Percentiles rank a stretch among this genome's conserved stretches.
Evolutionary conservation across 2,329 filamentous ascomycete species (phyloP).

Genomic region (Graphiopsis chlorocephala): DNA sequence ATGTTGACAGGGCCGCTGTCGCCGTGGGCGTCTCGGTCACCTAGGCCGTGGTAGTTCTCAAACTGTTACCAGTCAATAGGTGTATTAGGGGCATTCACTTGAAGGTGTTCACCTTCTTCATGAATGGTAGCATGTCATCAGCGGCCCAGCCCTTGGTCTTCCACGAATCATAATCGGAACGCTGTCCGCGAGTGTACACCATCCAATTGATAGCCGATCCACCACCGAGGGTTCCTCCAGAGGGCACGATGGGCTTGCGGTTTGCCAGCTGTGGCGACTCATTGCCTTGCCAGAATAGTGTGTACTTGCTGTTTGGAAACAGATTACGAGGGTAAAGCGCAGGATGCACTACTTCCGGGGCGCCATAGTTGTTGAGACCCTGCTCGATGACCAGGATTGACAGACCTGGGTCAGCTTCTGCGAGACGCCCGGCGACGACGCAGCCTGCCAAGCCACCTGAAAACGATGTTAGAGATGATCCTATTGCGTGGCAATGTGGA

Average conservation of each 20-base stretch:
- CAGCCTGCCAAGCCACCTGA: constrained; percentile 50
- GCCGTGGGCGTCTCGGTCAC: constrained; percentile 50
- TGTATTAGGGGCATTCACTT: neutral
- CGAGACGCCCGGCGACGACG: constrained; percentile 50
- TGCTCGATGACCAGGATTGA: constrained; percentile 55
- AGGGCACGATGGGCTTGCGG: constrained; percentile 44
- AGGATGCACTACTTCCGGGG: constrained; percentile 51
- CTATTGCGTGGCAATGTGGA: neutral
- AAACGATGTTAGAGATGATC: neutral
- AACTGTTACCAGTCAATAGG: constrained; percentile 33
- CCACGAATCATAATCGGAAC: constrained; percentile 53
- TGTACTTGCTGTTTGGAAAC: constrained; percentile 48
- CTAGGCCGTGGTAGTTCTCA: constrained; percentile 56
- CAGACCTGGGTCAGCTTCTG: constrained; percentile 49
- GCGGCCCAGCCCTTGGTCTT: constrained; percentile 51
- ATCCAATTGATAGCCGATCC: constrained; percentile 45
- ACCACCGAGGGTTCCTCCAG: constrained; percentile 58
- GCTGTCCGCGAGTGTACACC: constrained; percentile 38
- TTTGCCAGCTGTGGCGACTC: constrained; percentile 46
- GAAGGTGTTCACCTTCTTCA: constrained; percentile 43
- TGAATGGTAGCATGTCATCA: constrained; percentile 52
- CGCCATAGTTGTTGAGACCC: constrained; percentile 53
- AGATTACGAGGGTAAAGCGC: constrained; percentile 51
- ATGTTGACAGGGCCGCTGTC: constrained; percentile 55
- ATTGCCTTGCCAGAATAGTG: constrained; percentile 53